Evolutionary conservation across 139 green algal genomes (phyloP).

Genomic region (Penium margaritaceum): DNA sequence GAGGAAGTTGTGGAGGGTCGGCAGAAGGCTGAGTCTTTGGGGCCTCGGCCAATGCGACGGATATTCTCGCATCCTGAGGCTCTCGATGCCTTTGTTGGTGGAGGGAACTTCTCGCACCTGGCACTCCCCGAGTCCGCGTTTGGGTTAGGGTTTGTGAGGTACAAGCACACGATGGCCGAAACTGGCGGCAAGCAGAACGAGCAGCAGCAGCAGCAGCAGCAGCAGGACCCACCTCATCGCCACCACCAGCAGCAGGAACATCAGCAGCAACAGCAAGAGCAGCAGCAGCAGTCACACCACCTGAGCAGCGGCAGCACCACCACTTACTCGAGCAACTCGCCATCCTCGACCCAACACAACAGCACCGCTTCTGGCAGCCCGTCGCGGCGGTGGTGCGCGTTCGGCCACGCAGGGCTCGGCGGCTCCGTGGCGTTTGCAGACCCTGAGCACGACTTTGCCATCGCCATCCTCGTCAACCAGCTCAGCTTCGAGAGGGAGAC

Average conservation of each 20-base stretch:
- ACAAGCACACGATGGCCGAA: no score
- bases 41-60: neutral
- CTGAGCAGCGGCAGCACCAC: no score
- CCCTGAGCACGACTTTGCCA: constrained; percentile 20
- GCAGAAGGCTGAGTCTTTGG: neutral
- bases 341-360: no score
- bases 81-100: neutral
- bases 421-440: constrained; percentile 31
- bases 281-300: no score
- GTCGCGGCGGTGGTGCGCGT: constrained; percentile 4
- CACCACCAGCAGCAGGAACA: no score
- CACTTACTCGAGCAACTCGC: no score
- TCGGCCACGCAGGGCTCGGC: constrained; percentile 30
- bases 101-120: neutral
- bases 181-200: no score
- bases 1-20: neutral
- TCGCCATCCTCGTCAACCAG: constrained; percentile 32
- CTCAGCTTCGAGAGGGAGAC: neutral
- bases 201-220: no score
- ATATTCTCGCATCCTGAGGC: neutral
- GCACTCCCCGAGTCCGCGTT: neutral
- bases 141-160: constrained; percentile 18
- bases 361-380: no score
- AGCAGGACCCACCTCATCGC: no score
- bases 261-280: no score